These are phyloP conservation scores for Botryococcus braunii DNA, from an alignment of 163 green algal genomes.

Conservation along the genomic window DNA sequence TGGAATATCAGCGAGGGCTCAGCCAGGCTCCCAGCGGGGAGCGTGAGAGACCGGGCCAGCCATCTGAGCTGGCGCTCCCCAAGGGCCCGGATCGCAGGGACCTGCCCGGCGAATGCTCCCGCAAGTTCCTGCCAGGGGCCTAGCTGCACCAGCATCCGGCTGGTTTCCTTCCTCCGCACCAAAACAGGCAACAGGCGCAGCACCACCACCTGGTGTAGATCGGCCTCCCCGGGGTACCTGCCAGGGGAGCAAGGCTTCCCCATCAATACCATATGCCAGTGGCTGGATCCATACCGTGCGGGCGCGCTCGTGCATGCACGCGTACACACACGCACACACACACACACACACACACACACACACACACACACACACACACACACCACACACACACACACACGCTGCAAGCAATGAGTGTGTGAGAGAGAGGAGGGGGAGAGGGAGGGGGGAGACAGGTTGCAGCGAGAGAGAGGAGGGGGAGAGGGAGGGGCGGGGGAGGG, in stretches of 20 bases:
- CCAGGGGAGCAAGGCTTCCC: background rate
- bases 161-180: slow-evolving; percentile 31
- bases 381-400: no score
- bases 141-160: slow-evolving; percentile 22
- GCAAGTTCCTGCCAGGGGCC: slow-evolving; percentile 46
- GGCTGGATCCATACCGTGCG: background rate
- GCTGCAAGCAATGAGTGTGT: no score
- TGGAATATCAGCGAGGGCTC: background rate
- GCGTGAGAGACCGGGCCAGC: slow-evolving; percentile 22
- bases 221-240: slow-evolving; percentile 46
- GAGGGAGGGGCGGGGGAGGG: no score
- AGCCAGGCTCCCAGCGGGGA: slow-evolving; percentile 8
- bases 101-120: slow-evolving; percentile 34
- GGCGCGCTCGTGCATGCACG: no score
- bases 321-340: no score
- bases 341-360: no score
- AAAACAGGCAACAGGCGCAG: slow-evolving; percentile 48
- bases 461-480: no score
- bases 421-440: no score
- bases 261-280: background rate
- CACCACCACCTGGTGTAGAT: slow-evolving; percentile 42
- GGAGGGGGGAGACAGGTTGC: no score
- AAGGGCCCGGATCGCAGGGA: slow-evolving; percentile 10
- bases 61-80: slow-evolving; percentile 19
- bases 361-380: no score